Evolutionary conservation across 306 rosid genomes (phyloP).

Genomic region (barrel medic (Medicago truncatula)): MtrunA17r5.0-ANR NC_053049.1:49468501-49469000

Average conservation of each 20-base stretch:
- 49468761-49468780: conserved; percentile 34
- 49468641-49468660: conserved; percentile 51
- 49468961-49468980: conserved; percentile 29
- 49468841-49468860: conserved; percentile 48
- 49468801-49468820: conserved; percentile 47
- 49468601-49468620: conserved; percentile 84
- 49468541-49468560: conserved; percentile 36
- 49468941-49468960: conserved; percentile 14
- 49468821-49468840: conserved; percentile 43
- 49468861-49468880: conserved; percentile 57
- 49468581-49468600: conserved; percentile 97
- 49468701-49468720: conserved; percentile 31
- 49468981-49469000: conserved; percentile 11
- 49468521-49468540: not conserved
- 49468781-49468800: conserved; percentile 43
- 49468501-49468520: conserved; percentile 18
- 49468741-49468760: conserved; percentile 36
- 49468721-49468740: conserved; percentile 31
- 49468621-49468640: conserved; percentile 81
- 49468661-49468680: conserved; percentile 28
- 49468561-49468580: conserved; percentile 81
- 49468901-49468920: conserved; percentile 39
- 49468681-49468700: conserved; percentile 8
- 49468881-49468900: conserved; percentile 50
- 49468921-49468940: conserved; percentile 35